Evolutionary conservation across 31 red algal genomes (phyloP).

Genomic region (Porphyra umbilicalis): DNA sequence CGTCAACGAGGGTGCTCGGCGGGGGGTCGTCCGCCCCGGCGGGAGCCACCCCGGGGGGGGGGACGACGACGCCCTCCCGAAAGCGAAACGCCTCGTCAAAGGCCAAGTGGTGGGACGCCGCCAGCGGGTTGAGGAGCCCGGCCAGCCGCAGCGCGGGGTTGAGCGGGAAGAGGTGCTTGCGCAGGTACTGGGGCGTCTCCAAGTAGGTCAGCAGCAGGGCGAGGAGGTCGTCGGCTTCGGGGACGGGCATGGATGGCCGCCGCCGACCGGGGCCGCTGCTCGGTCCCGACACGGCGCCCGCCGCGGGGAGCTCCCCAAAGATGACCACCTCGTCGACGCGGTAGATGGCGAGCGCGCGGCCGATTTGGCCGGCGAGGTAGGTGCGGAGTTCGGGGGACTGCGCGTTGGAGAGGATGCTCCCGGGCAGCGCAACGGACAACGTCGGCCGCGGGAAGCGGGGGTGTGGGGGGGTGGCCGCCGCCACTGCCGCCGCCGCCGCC

Average conservation of each 20-base stretch:
- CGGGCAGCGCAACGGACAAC: slow-evolving; percentile 78
- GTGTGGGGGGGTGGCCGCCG: background rate
- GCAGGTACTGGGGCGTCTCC: slow-evolving; percentile 91
- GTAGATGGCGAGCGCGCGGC: slow-evolving; percentile 79
- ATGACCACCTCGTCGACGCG: slow-evolving; percentile 76
- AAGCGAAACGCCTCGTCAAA: slow-evolving; percentile 44
- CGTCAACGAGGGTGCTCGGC: slow-evolving; percentile 39
- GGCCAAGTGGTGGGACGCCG: slow-evolving; percentile 71
- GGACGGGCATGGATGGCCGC: background rate
- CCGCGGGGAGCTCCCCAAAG: slow-evolving; percentile 34
- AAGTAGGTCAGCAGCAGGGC: slow-evolving; percentile 70
- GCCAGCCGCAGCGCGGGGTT: slow-evolving; percentile 50
- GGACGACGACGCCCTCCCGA: slow-evolving; percentile 77
- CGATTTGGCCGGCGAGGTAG: slow-evolving; percentile 78
- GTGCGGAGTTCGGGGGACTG: slow-evolving; percentile 72
- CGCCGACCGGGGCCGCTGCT: slow-evolving; percentile 2
- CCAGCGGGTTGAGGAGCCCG: slow-evolving; percentile 88
- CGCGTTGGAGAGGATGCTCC: slow-evolving; percentile 75
- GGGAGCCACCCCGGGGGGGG: background rate
- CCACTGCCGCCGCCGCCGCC: too few species aligned
- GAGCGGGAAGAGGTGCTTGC: slow-evolving; percentile 79
- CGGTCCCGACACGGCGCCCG: background rate
- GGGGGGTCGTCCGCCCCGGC: background rate
- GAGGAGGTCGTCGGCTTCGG: slow-evolving; percentile 28
- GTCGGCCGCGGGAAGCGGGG: slow-evolving; percentile 12